A percentile compares a stretch with the other conserved stretches of the same genome.
These are phyloP conservation scores for Eucalyptus cloeziana DNA, from an alignment of 345 rosid genomes.

Conservation along the genomic window DNA sequence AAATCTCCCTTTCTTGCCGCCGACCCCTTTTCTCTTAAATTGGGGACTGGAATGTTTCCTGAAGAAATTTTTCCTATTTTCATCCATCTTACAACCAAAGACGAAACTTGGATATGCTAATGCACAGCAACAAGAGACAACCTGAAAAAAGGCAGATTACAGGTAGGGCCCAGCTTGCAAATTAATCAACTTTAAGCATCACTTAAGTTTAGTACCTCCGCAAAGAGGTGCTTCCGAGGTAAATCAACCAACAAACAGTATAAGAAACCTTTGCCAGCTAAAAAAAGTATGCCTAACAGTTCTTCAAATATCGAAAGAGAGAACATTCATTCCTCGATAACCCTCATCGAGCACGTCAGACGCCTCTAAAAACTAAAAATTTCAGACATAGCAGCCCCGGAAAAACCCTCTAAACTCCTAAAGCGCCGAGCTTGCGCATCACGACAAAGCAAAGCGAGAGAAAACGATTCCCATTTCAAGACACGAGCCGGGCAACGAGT, in stretches of 20 bases:
- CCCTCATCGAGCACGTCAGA: neutral
- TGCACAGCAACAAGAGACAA: neutral
- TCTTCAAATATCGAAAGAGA: neutral
- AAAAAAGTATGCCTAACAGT: neutral
- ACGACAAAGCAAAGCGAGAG: neutral
- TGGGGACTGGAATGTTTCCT: slow-evolving; percentile 17
- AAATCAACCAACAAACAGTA: neutral
- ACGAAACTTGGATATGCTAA: neutral
- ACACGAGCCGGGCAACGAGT: neutral
- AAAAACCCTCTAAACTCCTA: neutral
- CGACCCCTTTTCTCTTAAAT: slow-evolving; percentile 28
- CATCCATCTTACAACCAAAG: slow-evolving; percentile 19
- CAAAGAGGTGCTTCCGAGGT: neutral
- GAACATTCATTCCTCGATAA: neutral
- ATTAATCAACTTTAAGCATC: neutral
- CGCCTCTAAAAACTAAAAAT: neutral
- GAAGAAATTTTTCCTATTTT: slow-evolving; percentile 26
- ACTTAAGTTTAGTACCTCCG: neutral
- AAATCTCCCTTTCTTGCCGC: slow-evolving; percentile 16
- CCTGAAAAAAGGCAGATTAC: neutral
- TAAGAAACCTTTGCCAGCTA: neutral
- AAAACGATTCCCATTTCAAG: neutral
- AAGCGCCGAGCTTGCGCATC: neutral
- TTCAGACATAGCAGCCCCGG: neutral
- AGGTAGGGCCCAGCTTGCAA: neutral